Evolutionary conservation across 805 yeast genomes (phyloP).

Genomic region (Starmerella ratchasimensis): DNA sequence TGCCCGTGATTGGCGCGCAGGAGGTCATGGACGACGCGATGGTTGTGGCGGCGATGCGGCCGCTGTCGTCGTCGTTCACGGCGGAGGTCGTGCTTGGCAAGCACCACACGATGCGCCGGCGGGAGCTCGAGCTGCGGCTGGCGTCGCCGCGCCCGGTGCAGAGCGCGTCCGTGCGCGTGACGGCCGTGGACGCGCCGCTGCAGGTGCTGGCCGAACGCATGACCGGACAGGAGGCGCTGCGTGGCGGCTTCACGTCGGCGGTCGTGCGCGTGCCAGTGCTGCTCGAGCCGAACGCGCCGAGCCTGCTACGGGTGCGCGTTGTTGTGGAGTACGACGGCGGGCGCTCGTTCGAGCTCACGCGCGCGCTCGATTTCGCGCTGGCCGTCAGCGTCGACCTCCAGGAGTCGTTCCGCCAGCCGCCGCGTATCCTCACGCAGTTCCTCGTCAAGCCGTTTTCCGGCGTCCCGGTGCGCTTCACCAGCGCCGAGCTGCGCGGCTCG

Average conservation of each 20-base stretch:
- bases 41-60: slow-evolving; percentile 19
- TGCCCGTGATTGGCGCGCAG: too few species aligned
- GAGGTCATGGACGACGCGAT: slow-evolving; percentile 1
- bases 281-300: slow-evolving; percentile 20
- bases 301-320: slow-evolving; percentile 18
- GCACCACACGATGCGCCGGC: slow-evolving; percentile 14
- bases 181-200: slow-evolving; percentile 13
- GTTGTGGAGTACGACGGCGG: slow-evolving; percentile 20
- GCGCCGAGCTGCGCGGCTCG: slow-evolving; percentile 31
- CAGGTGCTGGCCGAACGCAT: slow-evolving; percentile 17
- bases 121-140: slow-evolving; percentile 13
- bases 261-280: slow-evolving; percentile 23
- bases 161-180: slow-evolving; percentile 12
- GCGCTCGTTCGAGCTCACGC: slow-evolving; percentile 19
- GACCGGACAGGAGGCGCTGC: slow-evolving; percentile 4
- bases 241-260: slow-evolving; percentile 7
- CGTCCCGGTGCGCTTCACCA: slow-evolving; percentile 42
- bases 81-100: slow-evolving; percentile 18
- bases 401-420: slow-evolving; percentile 48
- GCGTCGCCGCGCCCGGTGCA: slow-evolving; percentile 3
- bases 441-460: slow-evolving; percentile 47
- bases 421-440: slow-evolving; percentile 48
- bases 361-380: slow-evolving; percentile 38
- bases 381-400: slow-evolving; percentile 65
- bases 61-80: slow-evolving; percentile 18